Percentiles rank a stretch among this genome's conserved stretches.
phyloP scores from a whole-genome alignment of 371 early-diverging fungal genomes.

The Globomyces sp. region DNA sequence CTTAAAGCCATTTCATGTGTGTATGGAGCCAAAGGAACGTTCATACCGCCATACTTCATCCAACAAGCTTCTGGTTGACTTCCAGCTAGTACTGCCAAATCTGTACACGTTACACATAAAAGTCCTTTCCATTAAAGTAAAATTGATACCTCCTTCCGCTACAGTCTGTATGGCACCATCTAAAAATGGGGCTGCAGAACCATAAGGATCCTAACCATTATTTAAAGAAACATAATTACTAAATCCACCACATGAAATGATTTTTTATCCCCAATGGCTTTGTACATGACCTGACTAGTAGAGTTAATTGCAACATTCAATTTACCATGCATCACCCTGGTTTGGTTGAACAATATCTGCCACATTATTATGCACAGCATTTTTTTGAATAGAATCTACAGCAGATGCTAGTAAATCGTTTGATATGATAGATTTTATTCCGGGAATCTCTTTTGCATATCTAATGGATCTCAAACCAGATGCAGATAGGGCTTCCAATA shows the following conservation, averaged over 20 bases:
- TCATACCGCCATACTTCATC: slow-evolving; percentile 95
- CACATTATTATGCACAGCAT: slow-evolving; percentile 83
- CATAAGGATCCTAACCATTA: slow-evolving; percentile 98
- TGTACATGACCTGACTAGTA: slow-evolving; percentile 69
- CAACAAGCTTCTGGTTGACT: slow-evolving; percentile 89
- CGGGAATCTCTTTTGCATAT: slow-evolving; percentile 94
- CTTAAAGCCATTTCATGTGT: slow-evolving; percentile 78
- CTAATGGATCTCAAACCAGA: slow-evolving; percentile 98
- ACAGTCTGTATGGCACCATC: slow-evolving; percentile 96
- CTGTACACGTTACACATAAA: slow-evolving; percentile 99
- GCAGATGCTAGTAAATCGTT: slow-evolving; percentile 96
- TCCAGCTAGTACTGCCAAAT: slow-evolving; percentile 96
- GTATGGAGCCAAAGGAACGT: slow-evolving; percentile 69
- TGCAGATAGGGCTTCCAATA: slow-evolving; percentile 98
- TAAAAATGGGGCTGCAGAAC: slow-evolving; percentile 95
- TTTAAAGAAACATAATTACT: slow-evolving; percentile 61
- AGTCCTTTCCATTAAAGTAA: slow-evolving; percentile 44
- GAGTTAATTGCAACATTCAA: neutral
- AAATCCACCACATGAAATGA: slow-evolving; percentile 8
- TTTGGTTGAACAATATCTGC: slow-evolving; percentile 71
- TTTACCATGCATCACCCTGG: slow-evolving; percentile 76
- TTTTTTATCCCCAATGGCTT: slow-evolving; percentile 36
- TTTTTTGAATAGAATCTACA: slow-evolving; percentile 86
- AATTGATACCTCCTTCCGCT: slow-evolving; percentile 68
- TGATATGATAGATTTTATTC: slow-evolving; percentile 78